phyloP scores from a whole-genome alignment of 768 basidiomycete species.

The Lactifluus echinatus region DNA sequence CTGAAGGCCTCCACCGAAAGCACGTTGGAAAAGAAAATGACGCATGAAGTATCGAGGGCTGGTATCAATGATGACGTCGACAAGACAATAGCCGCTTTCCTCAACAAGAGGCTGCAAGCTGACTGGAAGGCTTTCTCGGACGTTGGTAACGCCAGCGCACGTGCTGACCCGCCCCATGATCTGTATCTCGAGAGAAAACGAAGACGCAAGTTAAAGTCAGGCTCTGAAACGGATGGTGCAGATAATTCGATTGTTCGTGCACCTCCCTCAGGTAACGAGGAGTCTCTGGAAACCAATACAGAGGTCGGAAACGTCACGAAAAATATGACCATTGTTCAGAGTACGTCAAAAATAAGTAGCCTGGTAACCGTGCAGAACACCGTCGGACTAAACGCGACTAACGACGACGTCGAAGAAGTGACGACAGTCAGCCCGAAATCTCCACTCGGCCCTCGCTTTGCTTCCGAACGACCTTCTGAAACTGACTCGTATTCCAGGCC shows the following conservation, averaged over 20 bases:
- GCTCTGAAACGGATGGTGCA: background rate
- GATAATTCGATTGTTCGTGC: background rate
- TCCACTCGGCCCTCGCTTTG: background rate
- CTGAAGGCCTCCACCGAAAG: background rate
- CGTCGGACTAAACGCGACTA: background rate
- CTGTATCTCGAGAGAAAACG: background rate
- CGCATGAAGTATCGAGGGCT: background rate
- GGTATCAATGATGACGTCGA: constrained; percentile 5
- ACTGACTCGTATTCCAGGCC: background rate
- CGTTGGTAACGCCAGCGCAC: background rate
- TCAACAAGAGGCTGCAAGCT: background rate
- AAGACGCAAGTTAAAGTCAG: background rate
- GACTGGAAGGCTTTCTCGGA: background rate
- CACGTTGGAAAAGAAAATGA: background rate
- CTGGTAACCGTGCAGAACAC: background rate
- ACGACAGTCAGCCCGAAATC: background rate
- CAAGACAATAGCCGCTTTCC: constrained; percentile 13
- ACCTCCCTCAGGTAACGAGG: background rate
- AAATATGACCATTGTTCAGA: background rate
- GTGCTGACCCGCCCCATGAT: background rate
- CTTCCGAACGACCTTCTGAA: background rate
- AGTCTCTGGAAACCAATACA: background rate
- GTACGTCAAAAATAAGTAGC: background rate
- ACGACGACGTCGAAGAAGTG: background rate
- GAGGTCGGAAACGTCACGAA: background rate